A percentile compares a stretch with the other conserved stretches of the same genome.
Evolutionary conservation across 495 filamentous ascomycete genomes (phyloP).

Genomic region (Chaetomium tenue): DNA sequence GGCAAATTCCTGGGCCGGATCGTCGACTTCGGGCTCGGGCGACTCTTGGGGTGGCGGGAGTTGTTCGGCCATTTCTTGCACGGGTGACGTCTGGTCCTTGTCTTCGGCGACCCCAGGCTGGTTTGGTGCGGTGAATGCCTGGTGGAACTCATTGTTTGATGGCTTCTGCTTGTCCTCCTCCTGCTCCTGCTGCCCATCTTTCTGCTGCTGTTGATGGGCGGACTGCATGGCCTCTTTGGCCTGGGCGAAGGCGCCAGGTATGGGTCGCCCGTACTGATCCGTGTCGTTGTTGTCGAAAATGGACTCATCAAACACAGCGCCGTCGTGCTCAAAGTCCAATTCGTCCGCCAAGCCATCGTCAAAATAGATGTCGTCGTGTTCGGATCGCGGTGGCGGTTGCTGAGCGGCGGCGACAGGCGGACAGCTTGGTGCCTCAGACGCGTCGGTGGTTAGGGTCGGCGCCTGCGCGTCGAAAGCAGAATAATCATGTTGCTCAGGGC

Average conservation of each 20-base stretch:
- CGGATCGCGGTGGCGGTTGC: conserved; percentile 8
- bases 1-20: conserved; percentile 56
- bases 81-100: conserved; percentile 37
- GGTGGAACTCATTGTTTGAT: conserved; percentile 42
- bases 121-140: conserved; percentile 37
- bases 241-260: conserved; percentile 48
- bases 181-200: too few relatives aligned
- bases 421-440: neutral
- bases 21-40: conserved; percentile 19
- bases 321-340: conserved; percentile 49
- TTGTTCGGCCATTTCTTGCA: conserved; percentile 20
- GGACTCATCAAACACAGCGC: conserved; percentile 69
- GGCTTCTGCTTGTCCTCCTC: conserved; percentile 21
- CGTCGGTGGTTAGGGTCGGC: conserved; percentile 15
- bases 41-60: conserved; percentile 24
- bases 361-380: conserved; percentile 78
- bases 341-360: conserved; percentile 67
- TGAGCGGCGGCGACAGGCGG: conserved; percentile 19
- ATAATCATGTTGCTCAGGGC: conserved; percentile 21
- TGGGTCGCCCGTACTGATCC: conserved; percentile 53
- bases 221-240: conserved; percentile 42
- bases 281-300: conserved; percentile 70
- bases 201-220: conserved; percentile 21
- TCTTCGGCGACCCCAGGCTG: conserved; percentile 45
- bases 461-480: conserved; percentile 42